These are phyloP conservation scores for Trichosporon faecale DNA, from an alignment of 1,284 basidiomycete genomes.

Conservation along the genomic window DNA sequence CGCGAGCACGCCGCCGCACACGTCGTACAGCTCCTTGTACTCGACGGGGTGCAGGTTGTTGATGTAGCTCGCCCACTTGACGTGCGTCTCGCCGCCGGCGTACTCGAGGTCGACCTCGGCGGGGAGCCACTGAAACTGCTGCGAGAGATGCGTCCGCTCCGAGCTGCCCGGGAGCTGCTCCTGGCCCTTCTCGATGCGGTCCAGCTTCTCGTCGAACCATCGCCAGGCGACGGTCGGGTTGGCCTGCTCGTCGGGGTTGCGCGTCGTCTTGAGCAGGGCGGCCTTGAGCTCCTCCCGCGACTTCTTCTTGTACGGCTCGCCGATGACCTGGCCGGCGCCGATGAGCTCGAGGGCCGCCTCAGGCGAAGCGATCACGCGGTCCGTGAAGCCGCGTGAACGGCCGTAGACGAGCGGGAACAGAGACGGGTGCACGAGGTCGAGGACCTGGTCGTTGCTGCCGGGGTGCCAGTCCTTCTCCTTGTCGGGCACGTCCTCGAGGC, in stretches of 20 bases:
- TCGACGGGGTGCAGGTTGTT: slow-evolving; percentile 17
- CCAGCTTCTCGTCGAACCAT: not conserved
- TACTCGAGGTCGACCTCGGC: not conserved
- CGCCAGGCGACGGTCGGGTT: not conserved
- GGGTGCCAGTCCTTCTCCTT: slow-evolving; percentile 15
- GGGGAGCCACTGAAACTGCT: slow-evolving; percentile 18
- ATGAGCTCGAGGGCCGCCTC: not conserved
- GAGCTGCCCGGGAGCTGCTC: too few relatives aligned
- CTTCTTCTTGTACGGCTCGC: not conserved
- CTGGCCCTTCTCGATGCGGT: not conserved
- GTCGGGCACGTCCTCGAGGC: slow-evolving; percentile 9
- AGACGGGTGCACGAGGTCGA: slow-evolving; percentile 18
- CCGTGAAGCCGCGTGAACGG: not conserved
- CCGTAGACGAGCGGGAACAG: slow-evolving; percentile 17
- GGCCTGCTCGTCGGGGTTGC: not conserved
- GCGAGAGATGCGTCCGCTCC: not conserved
- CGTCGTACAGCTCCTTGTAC: slow-evolving; percentile 12
- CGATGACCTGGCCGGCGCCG: not conserved
- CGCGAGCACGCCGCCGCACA: not conserved
- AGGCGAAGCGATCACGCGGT: not conserved
- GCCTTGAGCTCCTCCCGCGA: too few relatives aligned
- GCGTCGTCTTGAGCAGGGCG: not conserved
- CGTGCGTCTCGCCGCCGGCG: not conserved
- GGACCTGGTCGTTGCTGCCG: slow-evolving; percentile 9
- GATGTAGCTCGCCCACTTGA: slow-evolving; percentile 16